Conservation (phyloP, 164 flowering plant species). For the Vitis cinerea region DNA sequence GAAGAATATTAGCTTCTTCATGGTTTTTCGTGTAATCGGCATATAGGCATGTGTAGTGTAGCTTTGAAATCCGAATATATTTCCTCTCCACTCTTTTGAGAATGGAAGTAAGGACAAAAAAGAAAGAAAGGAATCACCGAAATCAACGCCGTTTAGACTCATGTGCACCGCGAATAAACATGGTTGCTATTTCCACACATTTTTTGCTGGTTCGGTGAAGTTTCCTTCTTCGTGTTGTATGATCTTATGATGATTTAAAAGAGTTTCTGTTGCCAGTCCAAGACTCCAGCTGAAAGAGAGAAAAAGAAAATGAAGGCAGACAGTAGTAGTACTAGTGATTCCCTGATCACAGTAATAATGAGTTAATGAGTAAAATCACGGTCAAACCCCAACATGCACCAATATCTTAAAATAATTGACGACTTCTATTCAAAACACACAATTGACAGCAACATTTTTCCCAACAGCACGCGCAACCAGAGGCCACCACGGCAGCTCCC, state of each 20-base stretch:
- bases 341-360: not conserved
- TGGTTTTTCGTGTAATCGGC: conserved; percentile 26
- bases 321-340: not conserved
- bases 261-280: not conserved
- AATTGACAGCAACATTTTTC: no score
- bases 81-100: conserved; percentile 14
- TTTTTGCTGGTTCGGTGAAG: not conserved
- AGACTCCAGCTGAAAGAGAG: not conserved
- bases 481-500: not conserved
- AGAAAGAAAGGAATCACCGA: conserved; percentile 52
- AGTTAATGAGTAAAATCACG: not conserved
- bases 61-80: conserved; percentile 19
- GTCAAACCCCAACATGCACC: not conserved
- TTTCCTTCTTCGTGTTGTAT: not conserved
- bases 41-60: conserved; percentile 28
- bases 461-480: not conserved
- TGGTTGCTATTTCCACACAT: not conserved
- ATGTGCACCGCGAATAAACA: conserved; percentile 27
- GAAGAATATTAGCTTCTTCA: conserved; percentile 33
- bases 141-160: conserved; percentile 57
- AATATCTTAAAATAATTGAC: no score
- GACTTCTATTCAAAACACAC: no score
- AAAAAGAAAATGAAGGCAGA: not conserved
- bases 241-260: no score
- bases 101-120: conserved; percentile 27